Percentiles rank a stretch among this genome's conserved stretches.
These are phyloP conservation scores for Russula abietina DNA, from an alignment of 768 basidiomycete species.

Conservation along the genomic window DNA sequence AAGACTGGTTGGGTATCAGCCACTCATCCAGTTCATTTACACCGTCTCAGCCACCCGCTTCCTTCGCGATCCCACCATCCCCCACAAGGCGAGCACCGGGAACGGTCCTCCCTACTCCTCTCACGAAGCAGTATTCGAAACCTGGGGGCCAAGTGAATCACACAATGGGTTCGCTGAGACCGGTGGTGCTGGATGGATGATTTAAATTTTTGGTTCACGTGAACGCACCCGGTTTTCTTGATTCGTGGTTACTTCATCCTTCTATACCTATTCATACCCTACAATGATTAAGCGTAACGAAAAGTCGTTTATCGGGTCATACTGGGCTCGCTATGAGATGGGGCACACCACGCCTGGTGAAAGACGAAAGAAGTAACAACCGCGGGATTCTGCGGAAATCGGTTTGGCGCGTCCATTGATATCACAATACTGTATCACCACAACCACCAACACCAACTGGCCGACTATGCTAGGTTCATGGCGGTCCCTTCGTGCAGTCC, in stretches of 20 bases:
- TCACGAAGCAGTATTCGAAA: slow-evolving; percentile 10
- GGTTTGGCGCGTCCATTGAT: too few relatives aligned
- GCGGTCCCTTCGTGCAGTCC: slow-evolving; percentile 6
- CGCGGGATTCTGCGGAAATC: too few relatives aligned
- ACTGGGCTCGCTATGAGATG: neutral
- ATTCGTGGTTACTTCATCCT: neutral
- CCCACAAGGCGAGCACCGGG: slow-evolving; percentile 7
- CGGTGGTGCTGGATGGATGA: slow-evolving; percentile 17
- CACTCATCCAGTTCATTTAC: neutral
- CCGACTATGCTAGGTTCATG: slow-evolving; percentile 2
- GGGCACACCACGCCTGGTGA: neutral
- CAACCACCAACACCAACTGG: neutral
- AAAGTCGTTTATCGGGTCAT: neutral
- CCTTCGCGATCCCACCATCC: neutral
- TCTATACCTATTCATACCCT: slow-evolving; percentile 13
- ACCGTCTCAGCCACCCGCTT: neutral
- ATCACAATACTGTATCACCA: neutral
- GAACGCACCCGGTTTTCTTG: neutral
- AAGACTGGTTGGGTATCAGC: slow-evolving; percentile 7
- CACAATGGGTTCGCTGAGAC: slow-evolving; percentile 5
- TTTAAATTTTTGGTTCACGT: neutral
- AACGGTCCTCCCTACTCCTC: neutral
- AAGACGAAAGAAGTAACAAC: too few relatives aligned
- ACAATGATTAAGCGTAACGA: neutral
- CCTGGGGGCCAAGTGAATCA: slow-evolving; percentile 11